Conservation (phyloP, 148 eudicot genomes). For the Bassia scoparia region DNA sequence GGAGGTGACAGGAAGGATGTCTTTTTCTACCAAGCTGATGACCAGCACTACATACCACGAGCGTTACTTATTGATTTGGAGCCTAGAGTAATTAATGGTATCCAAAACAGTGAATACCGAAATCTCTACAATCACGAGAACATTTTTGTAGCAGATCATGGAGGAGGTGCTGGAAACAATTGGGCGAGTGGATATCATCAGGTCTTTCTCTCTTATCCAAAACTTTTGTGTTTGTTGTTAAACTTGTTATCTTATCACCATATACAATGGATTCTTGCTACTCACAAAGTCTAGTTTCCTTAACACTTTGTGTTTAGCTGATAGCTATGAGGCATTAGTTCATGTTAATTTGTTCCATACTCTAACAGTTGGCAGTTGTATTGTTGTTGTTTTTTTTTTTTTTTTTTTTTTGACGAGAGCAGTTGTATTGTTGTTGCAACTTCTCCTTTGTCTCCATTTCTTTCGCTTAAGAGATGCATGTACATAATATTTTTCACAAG, state of each 20-base stretch:
- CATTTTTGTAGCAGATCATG: constrained; percentile 74
- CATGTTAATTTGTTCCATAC: neutral
- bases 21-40: constrained; percentile 99
- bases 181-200: constrained; percentile 98
- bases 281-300: neutral
- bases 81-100: constrained; percentile 94
- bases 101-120: constrained; percentile 89
- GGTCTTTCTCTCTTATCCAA: constrained; percentile 36
- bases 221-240: constrained; percentile 1
- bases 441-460: too few relatives aligned
- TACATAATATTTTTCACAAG: neutral
- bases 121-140: constrained; percentile 96
- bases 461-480: neutral
- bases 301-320: neutral
- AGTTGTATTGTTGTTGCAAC: neutral
- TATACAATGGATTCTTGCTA: neutral
- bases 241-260: neutral
- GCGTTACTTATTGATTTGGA: constrained; percentile 95
- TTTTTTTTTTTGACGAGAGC: too few relatives aligned
- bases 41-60: constrained; percentile 90
- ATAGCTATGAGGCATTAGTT: neutral
- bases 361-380: neutral
- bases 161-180: constrained; percentile 99
- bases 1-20: constrained; percentile 99
- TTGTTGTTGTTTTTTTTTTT: too few relatives aligned